Evolutionary conservation across 2,329 filamentous ascomycete species (phyloP), one percentile per base, ranked within the genome.

Genomic region (Monilinia vaccinii-corymbosi): DNA sequence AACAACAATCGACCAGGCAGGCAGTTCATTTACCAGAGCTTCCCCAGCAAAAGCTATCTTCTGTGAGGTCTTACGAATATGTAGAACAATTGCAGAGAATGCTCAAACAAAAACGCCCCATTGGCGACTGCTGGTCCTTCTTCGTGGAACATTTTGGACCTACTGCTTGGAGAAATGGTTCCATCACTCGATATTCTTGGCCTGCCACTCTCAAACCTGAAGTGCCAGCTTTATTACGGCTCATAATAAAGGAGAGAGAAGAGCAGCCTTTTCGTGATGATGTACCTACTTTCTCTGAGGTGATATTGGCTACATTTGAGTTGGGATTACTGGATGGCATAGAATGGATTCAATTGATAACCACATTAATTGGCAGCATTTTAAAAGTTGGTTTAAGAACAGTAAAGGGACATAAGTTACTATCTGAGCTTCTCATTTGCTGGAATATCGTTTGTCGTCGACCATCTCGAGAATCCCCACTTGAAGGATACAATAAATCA

Each of bases 101-200:
- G 65, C 62, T 73, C n/a, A 36, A 23, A 23, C 48, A 66, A 14
- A 49, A 53, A 32, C 25, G 40, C n/a, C 61, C 62, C 13, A 58
- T 66, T 14, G 46, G 38, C 11, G 67, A 70, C 10, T 63, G 66
- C 21, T 73, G 70, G 70, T 44, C 64, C 28, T 71, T 70, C 61
- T 73, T 72, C 42, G 44, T 68, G 4, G 60, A 69, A 53, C 63
- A 72, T 58, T 71, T 72, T 60, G 66, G 68, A 32, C 68, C 69
- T n/a, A 52, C 63, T n/a, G 60, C 60, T 53, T 61, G 61, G 58
- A 58, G 51, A 44, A 55, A 62, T 36, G 61, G 63, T 6, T 46
- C 49, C n/a, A 58, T 58, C 13, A 42, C 46, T 60, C 53, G 60
- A 52, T 55, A 34, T 32, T 45, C 56, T 47, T 45, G 56, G 50